phyloP scores from a whole-genome alignment of 2,329 filamentous ascomycete species.

The Colletotrichum cordylinicola region DNA sequence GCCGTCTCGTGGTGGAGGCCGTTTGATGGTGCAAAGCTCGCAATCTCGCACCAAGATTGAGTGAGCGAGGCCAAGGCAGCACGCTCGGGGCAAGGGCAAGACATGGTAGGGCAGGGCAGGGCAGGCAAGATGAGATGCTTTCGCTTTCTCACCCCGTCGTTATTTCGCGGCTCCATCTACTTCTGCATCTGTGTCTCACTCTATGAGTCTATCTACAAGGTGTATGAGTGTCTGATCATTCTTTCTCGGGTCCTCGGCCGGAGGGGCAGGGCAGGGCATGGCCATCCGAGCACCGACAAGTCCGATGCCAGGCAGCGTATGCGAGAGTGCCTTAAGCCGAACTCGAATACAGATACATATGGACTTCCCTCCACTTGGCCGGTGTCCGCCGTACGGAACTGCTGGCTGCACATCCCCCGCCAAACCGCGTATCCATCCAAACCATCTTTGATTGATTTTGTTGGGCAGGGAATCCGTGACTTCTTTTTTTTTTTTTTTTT shows the following conservation, averaged over 20 bases:
- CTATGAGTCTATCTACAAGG: background rate
- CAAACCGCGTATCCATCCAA: background rate
- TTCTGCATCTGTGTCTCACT: background rate
- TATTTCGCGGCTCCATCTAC: background rate
- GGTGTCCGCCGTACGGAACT: background rate
- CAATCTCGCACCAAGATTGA: slow-evolving; percentile 13
- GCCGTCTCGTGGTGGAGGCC: background rate
- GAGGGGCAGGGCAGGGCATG: background rate
- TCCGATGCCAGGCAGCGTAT: background rate
- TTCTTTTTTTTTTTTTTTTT: background rate
- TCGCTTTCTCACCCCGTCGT: background rate
- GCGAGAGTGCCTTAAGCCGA: background rate
- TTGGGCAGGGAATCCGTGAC: background rate
- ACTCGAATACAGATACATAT: background rate
- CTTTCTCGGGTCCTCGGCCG: background rate
- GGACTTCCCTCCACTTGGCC: background rate
- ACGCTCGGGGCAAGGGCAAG: background rate
- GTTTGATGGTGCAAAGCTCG: background rate
- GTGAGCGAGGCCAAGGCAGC: background rate
- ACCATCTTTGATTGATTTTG: background rate
- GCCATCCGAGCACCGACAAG: background rate
- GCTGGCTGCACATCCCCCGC: background rate
- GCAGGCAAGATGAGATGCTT: slow-evolving; percentile 6
- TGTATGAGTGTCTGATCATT: background rate
- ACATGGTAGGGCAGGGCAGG: background rate